Evolutionary conservation across 2,329 filamentous ascomycete genomes (phyloP).

Genomic region (Podosphaera aphanis): DNA sequence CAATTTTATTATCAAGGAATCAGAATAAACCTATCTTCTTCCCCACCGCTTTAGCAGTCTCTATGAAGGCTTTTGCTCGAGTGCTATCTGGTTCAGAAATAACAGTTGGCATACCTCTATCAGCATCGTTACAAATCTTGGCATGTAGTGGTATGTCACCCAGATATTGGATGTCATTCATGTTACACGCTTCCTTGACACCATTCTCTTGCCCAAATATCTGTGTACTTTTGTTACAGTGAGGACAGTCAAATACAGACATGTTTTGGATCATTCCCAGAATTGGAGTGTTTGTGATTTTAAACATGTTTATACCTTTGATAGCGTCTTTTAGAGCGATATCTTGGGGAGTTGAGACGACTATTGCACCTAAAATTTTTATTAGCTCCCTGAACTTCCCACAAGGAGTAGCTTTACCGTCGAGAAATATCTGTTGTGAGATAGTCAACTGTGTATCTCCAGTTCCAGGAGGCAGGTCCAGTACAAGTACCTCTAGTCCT

Average conservation of each 20-base stretch:
- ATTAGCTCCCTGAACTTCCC: slow-evolving; percentile 3
- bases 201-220: slow-evolving; percentile 49
- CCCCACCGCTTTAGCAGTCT: slow-evolving; percentile 35
- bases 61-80: slow-evolving; percentile 46
- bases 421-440: slow-evolving; percentile 74
- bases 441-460: slow-evolving; percentile 95
- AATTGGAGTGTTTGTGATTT: slow-evolving; percentile 49
- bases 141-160: slow-evolving; percentile 78
- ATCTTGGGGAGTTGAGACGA: slow-evolving; percentile 85
- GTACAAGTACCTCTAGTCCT: slow-evolving; percentile 62
- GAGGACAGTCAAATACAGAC: slow-evolving; percentile 61
- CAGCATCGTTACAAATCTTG: slow-evolving; percentile 67
- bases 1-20: background rate
- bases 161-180: slow-evolving; percentile 55
- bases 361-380: slow-evolving; percentile 38
- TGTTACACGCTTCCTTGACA: slow-evolving; percentile 43
- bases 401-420: slow-evolving; percentile 31
- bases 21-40: slow-evolving; percentile 9
- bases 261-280: slow-evolving; percentile 85
- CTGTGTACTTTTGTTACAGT: slow-evolving; percentile 48
- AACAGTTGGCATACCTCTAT: slow-evolving; percentile 70
- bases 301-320: slow-evolving; percentile 82
- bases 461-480: slow-evolving; percentile 83
- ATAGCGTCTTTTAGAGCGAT: slow-evolving; percentile 79
- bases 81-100: slow-evolving; percentile 61